Conservation (phyloP, 2,329 filamentous ascomycete genomes). For the Colletotrichum sp. region DNA sequence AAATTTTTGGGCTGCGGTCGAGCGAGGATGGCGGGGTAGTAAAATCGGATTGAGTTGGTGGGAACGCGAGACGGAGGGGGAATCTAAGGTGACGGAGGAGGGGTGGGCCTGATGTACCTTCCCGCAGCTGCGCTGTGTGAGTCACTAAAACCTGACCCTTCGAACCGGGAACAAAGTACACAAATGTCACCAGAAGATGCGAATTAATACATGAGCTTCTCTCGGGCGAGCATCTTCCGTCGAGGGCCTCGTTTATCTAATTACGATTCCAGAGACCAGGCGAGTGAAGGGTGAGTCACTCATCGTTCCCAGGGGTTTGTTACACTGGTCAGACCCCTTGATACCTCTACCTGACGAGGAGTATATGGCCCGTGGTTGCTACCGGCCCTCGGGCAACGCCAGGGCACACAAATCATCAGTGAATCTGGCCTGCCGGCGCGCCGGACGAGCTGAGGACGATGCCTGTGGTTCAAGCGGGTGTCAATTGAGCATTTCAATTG, state of each 20-base stretch:
- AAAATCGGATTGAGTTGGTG: conserved; percentile 20
- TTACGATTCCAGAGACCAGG: neutral
- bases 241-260: neutral
- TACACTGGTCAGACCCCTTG: neutral
- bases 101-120: neutral
- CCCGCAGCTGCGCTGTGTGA: neutral
- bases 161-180: neutral
- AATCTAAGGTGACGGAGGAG: neutral
- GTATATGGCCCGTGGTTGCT: neutral
- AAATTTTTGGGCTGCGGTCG: conserved; percentile 17
- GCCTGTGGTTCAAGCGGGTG: neutral
- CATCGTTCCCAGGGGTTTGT: neutral
- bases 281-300: neutral
- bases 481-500: conserved; percentile 19
- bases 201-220: neutral
- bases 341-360: neutral
- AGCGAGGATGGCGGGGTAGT: conserved; percentile 23
- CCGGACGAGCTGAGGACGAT: neutral
- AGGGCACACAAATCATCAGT: neutral
- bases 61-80: neutral
- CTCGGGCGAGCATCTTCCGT: neutral
- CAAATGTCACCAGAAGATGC: neutral
- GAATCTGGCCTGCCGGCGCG: neutral
- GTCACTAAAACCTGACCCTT: neutral
- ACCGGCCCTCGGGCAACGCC: neutral